Conservation (phyloP, 768 basidiomycete species). For the Lactarius evosmus region DNA sequence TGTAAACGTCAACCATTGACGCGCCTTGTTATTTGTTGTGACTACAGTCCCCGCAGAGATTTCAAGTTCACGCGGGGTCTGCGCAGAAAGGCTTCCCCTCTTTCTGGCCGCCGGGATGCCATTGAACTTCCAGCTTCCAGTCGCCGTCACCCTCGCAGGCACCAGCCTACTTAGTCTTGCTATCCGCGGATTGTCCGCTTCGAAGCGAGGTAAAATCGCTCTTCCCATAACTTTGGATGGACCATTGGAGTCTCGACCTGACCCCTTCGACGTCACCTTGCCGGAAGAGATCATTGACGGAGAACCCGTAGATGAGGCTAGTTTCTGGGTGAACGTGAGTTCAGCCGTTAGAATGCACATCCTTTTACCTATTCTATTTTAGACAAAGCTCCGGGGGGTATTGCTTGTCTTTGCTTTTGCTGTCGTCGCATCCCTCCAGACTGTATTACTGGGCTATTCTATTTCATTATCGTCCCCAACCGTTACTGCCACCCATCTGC, state of each 20-base stretch:
- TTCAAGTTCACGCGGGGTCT: neutral
- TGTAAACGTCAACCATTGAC: neutral
- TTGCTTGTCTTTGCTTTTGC: slow-evolving; percentile 45
- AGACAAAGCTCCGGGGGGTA: slow-evolving; percentile 15
- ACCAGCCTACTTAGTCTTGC: slow-evolving; percentile 45
- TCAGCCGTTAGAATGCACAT: neutral
- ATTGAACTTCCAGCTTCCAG: slow-evolving; percentile 50
- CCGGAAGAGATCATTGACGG: slow-evolving; percentile 69
- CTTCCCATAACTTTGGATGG: slow-evolving; percentile 40
- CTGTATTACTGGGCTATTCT: slow-evolving; percentile 56
- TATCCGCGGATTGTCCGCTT: slow-evolving; percentile 41
- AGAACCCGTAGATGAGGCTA: slow-evolving; percentile 55
- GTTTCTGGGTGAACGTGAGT: slow-evolving; percentile 58
- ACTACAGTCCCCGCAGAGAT: neutral
- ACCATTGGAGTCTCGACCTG: slow-evolving; percentile 35
- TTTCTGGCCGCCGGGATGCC: slow-evolving; percentile 44
- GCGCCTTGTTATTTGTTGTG: neutral
- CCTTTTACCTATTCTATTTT: neutral
- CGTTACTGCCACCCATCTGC: slow-evolving; percentile 38
- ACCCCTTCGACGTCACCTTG: slow-evolving; percentile 71
- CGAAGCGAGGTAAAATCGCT: slow-evolving; percentile 49
- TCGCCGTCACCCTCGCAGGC: slow-evolving; percentile 47
- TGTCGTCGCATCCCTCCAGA: slow-evolving; percentile 47
- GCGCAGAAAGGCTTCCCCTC: neutral
- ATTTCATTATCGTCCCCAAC: slow-evolving; percentile 32